These are phyloP conservation scores for Jatropha curcas DNA, from an alignment of 345 rosid genomes.

Conservation along the genomic window DNA sequence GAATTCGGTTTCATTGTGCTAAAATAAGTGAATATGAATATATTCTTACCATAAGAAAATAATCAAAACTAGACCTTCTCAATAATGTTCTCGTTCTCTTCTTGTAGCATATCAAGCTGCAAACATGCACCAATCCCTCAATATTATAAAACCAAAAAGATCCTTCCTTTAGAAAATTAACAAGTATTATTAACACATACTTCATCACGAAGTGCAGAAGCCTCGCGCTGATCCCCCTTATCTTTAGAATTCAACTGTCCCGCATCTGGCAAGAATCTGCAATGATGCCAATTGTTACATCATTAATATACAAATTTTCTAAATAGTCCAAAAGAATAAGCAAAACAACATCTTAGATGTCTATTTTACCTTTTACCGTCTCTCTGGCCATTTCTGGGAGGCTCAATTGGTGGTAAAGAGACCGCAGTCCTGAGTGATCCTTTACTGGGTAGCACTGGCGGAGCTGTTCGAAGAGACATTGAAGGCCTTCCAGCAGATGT, in stretches of 20 bases:
- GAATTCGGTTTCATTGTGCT: constrained; percentile 2
- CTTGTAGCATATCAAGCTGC: constrained; percentile 84
- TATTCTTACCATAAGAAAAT: neutral
- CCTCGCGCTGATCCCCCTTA: constrained; percentile 73
- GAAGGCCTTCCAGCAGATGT: constrained; percentile 62
- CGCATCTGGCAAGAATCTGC: constrained; percentile 31
- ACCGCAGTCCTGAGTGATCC: constrained; percentile 58
- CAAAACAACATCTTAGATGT: neutral
- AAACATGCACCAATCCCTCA: neutral
- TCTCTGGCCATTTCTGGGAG: constrained; percentile 53
- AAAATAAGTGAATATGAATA: neutral
- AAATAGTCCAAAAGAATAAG: neutral
- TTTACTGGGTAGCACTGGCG: constrained; percentile 60
- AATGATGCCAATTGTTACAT: constrained; percentile 4
- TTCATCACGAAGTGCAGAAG: constrained; percentile 96
- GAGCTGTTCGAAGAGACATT: constrained; percentile 48
- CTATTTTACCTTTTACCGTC: constrained; percentile 58
- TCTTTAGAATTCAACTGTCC: constrained; percentile 40
- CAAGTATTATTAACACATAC: constrained; percentile 41
- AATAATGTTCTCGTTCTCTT: constrained; percentile 49
- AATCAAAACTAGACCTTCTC: constrained; percentile 26
- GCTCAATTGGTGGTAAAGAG: constrained; percentile 59
- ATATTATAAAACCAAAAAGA: constrained; percentile 5
- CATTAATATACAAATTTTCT: neutral
- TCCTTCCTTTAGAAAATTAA: neutral